These are phyloP conservation scores for Metschnikowia vanudenii DNA, from an alignment of 805 yeast genomes.

Conservation along the genomic window DNA sequence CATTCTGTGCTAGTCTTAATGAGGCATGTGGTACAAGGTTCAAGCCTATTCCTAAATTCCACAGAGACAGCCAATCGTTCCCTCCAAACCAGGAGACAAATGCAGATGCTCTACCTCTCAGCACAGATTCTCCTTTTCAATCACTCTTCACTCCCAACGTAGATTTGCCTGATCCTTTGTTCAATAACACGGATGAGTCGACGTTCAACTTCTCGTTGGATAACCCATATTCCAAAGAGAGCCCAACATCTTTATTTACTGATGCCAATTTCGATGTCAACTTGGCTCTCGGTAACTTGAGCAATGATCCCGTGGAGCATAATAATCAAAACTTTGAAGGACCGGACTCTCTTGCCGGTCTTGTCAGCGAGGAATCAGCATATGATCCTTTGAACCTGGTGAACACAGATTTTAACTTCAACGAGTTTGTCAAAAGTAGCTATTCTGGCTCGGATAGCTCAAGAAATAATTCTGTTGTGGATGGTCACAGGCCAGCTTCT, in stretches of 20 bases:
- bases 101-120: constrained; percentile 5
- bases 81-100: constrained; percentile 8
- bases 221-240: constrained; percentile 20
- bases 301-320: constrained; percentile 14
- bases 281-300: constrained; percentile 44
- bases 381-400: constrained; percentile 49
- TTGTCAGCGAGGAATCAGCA: constrained; percentile 55
- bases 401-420: constrained; percentile 35
- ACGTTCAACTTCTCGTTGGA: constrained; percentile 11
- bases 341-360: constrained; percentile 38
- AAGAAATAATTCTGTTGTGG: constrained; percentile 15
- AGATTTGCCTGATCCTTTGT: constrained; percentile 21
- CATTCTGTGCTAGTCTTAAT: constrained; percentile 72
- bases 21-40: constrained; percentile 81
- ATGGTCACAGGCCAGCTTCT: constrained; percentile 15
- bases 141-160: constrained; percentile 19
- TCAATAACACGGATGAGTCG: constrained; percentile 10
- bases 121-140: constrained; percentile 15
- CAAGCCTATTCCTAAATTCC: constrained; percentile 59
- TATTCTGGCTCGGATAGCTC: constrained; percentile 26
- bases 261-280: constrained; percentile 53
- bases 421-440: constrained; percentile 36
- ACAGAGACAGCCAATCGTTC: constrained; percentile 16
- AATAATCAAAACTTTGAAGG: constrained; percentile 19
- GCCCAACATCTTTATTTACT: constrained; percentile 48